Conservation (phyloP, 1,284 basidiomycete genomes). For the Melampsora larici-populina region DNA sequence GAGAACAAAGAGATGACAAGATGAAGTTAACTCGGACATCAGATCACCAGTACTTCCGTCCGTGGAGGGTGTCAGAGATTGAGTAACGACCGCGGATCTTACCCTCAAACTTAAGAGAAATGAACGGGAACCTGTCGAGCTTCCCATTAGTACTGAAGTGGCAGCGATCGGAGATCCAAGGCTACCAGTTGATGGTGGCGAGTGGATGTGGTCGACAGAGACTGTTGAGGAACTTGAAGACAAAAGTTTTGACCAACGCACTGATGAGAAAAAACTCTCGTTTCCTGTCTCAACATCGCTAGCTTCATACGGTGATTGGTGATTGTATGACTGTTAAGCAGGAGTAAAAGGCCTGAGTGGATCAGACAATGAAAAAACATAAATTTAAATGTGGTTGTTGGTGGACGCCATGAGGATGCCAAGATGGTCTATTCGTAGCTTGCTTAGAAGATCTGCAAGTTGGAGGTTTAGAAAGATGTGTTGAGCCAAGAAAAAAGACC, state of each 20-base stretch:
- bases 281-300: neutral
- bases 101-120: conserved; percentile 12
- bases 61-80: neutral
- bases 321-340: neutral
- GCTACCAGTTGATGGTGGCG: neutral
- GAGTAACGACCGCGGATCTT: neutral
- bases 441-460: neutral
- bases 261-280: too few species aligned
- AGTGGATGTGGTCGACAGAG: neutral
- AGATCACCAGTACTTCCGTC: neutral
- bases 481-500: neutral
- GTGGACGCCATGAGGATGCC: neutral
- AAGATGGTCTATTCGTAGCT: neutral
- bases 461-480: neutral
- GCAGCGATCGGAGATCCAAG: neutral
- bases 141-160: neutral
- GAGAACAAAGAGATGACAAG: too few species aligned
- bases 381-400: neutral
- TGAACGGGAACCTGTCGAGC: neutral
- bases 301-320: neutral
- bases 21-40: neutral
- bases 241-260: too few species aligned
- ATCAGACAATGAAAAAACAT: neutral
- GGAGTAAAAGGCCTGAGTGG: neutral
- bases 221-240: neutral